These are phyloP conservation scores for Circinella umbellata DNA, from an alignment of 371 early-diverging fungal genomes.

Conservation along the genomic window DNA sequence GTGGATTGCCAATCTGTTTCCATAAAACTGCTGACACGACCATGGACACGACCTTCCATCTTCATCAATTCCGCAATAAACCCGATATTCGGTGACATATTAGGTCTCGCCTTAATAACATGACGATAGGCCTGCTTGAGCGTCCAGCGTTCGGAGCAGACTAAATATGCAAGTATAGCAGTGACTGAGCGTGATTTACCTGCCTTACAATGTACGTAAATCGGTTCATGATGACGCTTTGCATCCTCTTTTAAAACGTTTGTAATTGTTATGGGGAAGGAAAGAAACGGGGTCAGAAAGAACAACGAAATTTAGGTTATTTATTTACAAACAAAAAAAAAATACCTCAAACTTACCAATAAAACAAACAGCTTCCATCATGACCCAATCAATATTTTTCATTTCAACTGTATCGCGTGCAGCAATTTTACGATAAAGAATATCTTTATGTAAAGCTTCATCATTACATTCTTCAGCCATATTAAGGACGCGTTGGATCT, in stretches of 20 bases:
- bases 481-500: conserved; percentile 60
- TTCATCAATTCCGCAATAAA: conserved; percentile 80
- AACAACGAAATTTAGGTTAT: no score
- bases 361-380: conserved; percentile 62
- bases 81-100: conserved; percentile 86
- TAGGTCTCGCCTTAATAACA: conserved; percentile 71
- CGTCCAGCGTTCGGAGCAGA: conserved; percentile 69
- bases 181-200: conserved; percentile 85
- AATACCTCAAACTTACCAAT: conserved; percentile 56
- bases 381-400: conserved; percentile 62
- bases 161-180: conserved; percentile 78
- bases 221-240: conserved; percentile 55
- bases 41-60: conserved; percentile 71
- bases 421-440: conserved; percentile 61
- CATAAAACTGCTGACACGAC: conserved; percentile 52
- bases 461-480: conserved; percentile 72
- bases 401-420: conserved; percentile 67
- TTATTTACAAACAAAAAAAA: background rate
- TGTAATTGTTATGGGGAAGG: no score
- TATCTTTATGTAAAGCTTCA: conserved; percentile 27
- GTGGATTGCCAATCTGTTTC: conserved; percentile 48
- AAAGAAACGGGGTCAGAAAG: no score
- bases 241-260: conserved; percentile 33
- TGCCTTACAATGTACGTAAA: conserved; percentile 88
- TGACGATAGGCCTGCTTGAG: conserved; percentile 76